Base-by-base conservation (phyloP, 805 yeast species). In the Candida michaelii region DNA sequence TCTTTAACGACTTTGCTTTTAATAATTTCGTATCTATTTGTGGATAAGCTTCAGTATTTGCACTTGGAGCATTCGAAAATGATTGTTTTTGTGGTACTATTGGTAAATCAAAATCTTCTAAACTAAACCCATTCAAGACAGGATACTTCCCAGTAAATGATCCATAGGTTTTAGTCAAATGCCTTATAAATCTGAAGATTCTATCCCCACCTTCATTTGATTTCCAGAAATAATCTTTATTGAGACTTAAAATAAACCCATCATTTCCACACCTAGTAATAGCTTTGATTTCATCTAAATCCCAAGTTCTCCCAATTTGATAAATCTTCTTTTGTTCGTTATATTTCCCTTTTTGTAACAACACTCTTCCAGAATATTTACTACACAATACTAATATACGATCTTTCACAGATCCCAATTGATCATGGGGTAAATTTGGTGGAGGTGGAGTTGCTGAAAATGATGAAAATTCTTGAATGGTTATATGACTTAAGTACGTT, bases 301-400 rank as follows among this genome's bases (percentile, higher is more conserved):
- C 82, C 98, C 98, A 90, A 2, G 95, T 85, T 55, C 97, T 77
- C 24, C 98, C 98, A 39, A 90, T 87, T 63, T 90, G 97, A 53
- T 85, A 80, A 1, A 82, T 61, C 1, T 85, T 83, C 51, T 86
- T 85, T 27, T 53, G 57, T 8, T 77, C 69, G 52, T 85, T 84
- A 58, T 80, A 89, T 54, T 95, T 82, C 2, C 95, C 96, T 62
- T 91, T 90, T 59, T 89, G 96, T 10, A 90, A 53, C 44, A 82
- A 73, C 24, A 86, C 82, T 18, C 84, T 65, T 0, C 91, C 91
- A 5, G 82, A 73, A 36, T 76, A 70, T 56, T 83, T 79, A 2
- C 77, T 79, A 27, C 90, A 79, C 15, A 82, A 60, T 10, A 78
- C 76, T 45, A 86, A 62, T 4, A 84, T 65, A 56, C 95, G 69